Conservation (phyloP, 768 basidiomycete genomes). For the Trametes cingulata region DNA sequence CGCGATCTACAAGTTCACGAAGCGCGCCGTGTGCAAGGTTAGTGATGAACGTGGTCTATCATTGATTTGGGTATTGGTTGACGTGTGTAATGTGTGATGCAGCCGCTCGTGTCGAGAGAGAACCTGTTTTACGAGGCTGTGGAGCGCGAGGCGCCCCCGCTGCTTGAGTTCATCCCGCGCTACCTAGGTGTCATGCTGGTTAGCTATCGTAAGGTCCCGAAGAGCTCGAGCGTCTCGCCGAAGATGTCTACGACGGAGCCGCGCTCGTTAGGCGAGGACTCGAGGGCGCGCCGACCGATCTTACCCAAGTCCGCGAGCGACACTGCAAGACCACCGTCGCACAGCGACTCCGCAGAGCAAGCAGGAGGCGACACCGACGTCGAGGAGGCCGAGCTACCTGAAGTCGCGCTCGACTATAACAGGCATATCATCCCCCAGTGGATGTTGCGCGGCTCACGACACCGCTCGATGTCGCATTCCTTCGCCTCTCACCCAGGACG, state of each 20-base stretch:
- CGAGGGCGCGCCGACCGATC: conserved; percentile 27
- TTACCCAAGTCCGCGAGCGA: conserved; percentile 34
- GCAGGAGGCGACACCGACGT: conserved; percentile 45
- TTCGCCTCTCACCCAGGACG: conserved; percentile 31
- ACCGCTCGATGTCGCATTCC: conserved; percentile 48
- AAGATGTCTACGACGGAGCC: conserved; percentile 21
- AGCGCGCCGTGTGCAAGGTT: conserved; percentile 98
- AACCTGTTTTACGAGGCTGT: conserved; percentile 98
- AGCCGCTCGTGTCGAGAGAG: conserved; percentile 96
- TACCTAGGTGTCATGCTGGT: conserved; percentile 99
- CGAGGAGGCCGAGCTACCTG: conserved; percentile 86
- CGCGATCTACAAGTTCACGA: conserved; percentile 97
- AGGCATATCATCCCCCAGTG: conserved; percentile 97
- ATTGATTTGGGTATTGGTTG: conserved; percentile 27
- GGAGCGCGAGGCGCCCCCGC: conserved; percentile 88
- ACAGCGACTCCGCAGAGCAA: conserved; percentile 19
- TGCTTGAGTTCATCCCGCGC: conserved; percentile 93
- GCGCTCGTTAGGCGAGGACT: conserved; percentile 17
- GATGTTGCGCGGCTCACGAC: conserved; percentile 60
- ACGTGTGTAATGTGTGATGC: conserved; percentile 18
- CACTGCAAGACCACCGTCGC: conserved; percentile 4
- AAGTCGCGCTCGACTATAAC: conserved; percentile 89
- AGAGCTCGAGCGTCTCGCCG: conserved; percentile 19
- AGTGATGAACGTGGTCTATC: conserved; percentile 35
- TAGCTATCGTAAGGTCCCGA: conserved; percentile 79